Evolutionary conservation across 208 protist species (phyloP).

Genomic region (Leishmania mexicana): DNA sequence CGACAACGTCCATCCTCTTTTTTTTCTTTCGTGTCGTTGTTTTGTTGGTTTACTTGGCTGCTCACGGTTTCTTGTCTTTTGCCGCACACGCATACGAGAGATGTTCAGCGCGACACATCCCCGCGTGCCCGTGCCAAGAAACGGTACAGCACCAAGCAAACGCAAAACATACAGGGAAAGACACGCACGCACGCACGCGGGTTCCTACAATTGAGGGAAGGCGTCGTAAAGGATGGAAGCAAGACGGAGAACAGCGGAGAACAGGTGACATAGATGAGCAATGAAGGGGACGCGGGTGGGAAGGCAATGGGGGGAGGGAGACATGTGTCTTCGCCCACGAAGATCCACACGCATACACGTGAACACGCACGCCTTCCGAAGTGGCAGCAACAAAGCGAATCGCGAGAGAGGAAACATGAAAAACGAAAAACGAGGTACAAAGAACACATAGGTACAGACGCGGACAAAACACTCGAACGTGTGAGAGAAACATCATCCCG

Average conservation of each 20-base stretch:
- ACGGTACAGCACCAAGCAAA: not conserved
- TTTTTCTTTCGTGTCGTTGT: not conserved
- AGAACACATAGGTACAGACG: not conserved
- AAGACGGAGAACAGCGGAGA: conserved; percentile 1
- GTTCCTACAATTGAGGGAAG: not conserved
- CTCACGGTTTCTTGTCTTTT: not conserved
- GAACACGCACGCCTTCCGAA: not conserved
- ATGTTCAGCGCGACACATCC: not conserved
- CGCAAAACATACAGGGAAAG: not conserved
- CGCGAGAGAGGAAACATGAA: not conserved
- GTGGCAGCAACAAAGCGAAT: not conserved
- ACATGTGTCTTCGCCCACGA: not conserved
- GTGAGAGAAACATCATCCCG: not conserved
- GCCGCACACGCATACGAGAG: not conserved
- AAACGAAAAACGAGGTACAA: not conserved
- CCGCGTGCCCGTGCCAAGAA: not conserved
- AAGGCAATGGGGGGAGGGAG: not conserved
- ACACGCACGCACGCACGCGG: not conserved
- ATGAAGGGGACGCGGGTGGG: too few relatives aligned
- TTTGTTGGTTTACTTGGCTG: not conserved
- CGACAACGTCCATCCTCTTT: not conserved
- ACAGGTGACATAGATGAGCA: not conserved
- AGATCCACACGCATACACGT: not conserved
- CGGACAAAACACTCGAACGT: not conserved
- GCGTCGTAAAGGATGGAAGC: not conserved